Evolutionary conservation across 2,329 filamentous ascomycete genomes (phyloP).

Genomic region (Nothopassalora personata): DNA sequence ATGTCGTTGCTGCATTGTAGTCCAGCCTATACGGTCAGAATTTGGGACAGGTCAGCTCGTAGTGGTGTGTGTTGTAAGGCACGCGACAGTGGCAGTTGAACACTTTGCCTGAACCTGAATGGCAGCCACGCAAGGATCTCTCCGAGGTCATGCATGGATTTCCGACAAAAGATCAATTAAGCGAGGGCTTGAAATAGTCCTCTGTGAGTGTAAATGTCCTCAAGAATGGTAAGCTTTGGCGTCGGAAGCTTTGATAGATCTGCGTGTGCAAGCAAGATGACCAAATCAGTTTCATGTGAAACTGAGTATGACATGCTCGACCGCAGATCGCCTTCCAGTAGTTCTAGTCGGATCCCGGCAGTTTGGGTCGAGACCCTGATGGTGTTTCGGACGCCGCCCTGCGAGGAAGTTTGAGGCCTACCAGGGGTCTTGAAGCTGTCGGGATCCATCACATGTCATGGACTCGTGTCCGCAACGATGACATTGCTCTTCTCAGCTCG

Average conservation of each 20-base stretch:
- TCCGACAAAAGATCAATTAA: neutral
- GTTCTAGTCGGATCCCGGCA: neutral
- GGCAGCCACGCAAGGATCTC: neutral
- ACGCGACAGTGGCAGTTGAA: constrained; percentile 7
- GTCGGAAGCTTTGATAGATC: neutral
- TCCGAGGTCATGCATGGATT: neutral
- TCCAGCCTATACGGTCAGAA: constrained; percentile 4
- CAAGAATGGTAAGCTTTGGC: neutral
- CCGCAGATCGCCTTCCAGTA: too few species aligned
- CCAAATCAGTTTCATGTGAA: neutral
- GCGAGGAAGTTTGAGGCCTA: too few species aligned
- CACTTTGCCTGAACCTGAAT: neutral
- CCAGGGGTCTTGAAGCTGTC: too few species aligned
- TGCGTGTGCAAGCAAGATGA: neutral
- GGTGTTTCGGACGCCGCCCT: neutral
- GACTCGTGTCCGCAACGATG: constrained; percentile 10
- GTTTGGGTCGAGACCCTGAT: neutral
- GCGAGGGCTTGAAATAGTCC: neutral
- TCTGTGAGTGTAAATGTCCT: neutral
- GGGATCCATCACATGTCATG: too few species aligned
- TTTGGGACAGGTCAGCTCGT: neutral
- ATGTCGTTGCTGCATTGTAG: constrained; percentile 23
- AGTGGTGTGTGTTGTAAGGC: neutral
- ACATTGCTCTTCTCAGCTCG: constrained; percentile 27
- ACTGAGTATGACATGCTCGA: too few species aligned